Evolutionary conservation across 257 asterid species (phyloP), one percentile per base, ranked within the genome.

Genomic region (Nicotiana tomentosiformis): DNA sequence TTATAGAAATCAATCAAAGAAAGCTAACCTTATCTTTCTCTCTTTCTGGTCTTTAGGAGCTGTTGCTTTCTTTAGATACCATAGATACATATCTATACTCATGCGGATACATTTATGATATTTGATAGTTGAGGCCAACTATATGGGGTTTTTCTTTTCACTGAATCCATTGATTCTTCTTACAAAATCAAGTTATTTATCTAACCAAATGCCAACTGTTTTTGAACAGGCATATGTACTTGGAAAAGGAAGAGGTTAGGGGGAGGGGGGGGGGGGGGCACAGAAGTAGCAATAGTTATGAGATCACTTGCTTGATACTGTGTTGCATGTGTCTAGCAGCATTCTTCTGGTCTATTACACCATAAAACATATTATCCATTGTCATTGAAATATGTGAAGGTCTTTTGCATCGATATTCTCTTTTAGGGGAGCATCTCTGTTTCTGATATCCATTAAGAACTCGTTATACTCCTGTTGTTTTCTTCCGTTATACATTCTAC

Each of bases 41-140:
- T 39, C 80, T 74, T 49, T 51, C 62, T 74, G 26, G 29, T 74
- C 39, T 74, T 26, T 14, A 49, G 62, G 61, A 72, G 14, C 26
- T 49, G 62, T 23, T 49, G 23, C 80, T 74, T 56, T 7, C 26
- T 26, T 49, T 74, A 74, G 80, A 72, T 72, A 14, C 37, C 20
- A 8, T 4, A 3, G 61, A 23, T 46, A 72, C 62, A 57, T 17
- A 57, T 16, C 4, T 49, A 23, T 15, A 26, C 61, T 10, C 29
- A 14, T 43, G 39, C 6, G 7, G 37, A 72, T 46, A 35, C 39
- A 43, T 20, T 43, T 70, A 43, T 12, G 23, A 43, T 70, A 20
- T 70, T 70, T 43, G 78, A 43, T 70, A 43, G 78, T 43, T 70
- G 78, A 43, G 78, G 58, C 35, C 78, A 18, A 68, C 76, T 67